These are phyloP conservation scores for Craterostigma plantagineum DNA, from an alignment of 257 asterid species.

Conservation along the genomic window DNA sequence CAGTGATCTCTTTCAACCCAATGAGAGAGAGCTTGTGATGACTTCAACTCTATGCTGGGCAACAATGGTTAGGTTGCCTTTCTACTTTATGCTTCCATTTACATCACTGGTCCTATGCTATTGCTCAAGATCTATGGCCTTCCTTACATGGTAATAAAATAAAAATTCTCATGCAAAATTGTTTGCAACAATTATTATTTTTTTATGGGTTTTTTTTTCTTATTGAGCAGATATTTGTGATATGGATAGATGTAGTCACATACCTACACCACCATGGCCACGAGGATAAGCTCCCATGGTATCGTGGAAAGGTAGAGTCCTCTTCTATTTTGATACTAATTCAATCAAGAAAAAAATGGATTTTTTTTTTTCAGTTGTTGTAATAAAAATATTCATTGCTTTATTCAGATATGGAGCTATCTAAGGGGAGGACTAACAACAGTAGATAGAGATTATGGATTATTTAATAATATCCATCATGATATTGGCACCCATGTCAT, in stretches of 20 bases:
- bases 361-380: background rate
- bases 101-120: conserved; percentile 31
- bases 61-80: conserved; percentile 35
- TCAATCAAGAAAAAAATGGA: background rate
- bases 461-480: conserved; percentile 83
- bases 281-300: conserved; percentile 46
- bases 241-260: conserved; percentile 43
- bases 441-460: conserved; percentile 74
- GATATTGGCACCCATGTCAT: conserved; percentile 87
- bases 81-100: conserved; percentile 19
- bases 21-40: conserved; percentile 32
- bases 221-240: conserved; percentile 19
- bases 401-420: conserved; percentile 73
- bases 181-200: background rate
- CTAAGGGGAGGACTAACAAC: conserved; percentile 83
- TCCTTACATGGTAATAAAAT: conserved; percentile 39
- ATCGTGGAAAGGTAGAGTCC: conserved; percentile 37
- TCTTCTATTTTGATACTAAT: background rate
- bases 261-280: conserved; percentile 51
- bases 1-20: conserved; percentile 42
- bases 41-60: conserved; percentile 75
- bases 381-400: background rate
- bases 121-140: conserved; percentile 50
- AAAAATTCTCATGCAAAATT: background rate
- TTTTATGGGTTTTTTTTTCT: too few relatives aligned